These are phyloP conservation scores for Cercospora beticola DNA, from an alignment of 2,329 filamentous ascomycete species.

Conservation along the genomic window DNA sequence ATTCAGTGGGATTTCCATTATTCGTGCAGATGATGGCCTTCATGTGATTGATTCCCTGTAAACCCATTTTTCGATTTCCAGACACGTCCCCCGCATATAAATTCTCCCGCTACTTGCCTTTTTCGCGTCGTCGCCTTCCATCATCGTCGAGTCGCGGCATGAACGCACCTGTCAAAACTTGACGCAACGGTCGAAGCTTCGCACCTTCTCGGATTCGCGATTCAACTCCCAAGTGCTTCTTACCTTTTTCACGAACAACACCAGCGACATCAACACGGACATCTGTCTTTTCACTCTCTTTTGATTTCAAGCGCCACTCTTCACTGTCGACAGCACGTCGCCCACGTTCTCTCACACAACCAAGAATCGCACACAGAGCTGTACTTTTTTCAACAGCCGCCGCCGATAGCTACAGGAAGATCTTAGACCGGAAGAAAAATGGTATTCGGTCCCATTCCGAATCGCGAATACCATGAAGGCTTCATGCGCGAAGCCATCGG, in stretches of 20 bases:
- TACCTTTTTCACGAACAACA: not conserved
- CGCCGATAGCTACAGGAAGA: not conserved
- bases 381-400: not conserved
- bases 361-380: not conserved
- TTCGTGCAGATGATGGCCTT: not conserved
- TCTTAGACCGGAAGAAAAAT: conserved; percentile 16
- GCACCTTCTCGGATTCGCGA: conserved; percentile 3
- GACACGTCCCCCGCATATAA: not conserved
- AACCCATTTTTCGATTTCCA: not conserved
- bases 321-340: not conserved
- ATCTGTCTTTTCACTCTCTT: not conserved
- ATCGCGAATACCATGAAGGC: conserved; percentile 52
- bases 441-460: conserved; percentile 39
- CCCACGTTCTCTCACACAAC: not conserved
- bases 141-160: not conserved
- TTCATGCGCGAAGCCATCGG: conserved; percentile 85
- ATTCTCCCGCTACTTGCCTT: not conserved
- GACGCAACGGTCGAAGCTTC: not conserved
- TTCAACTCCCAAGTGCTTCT: not conserved
- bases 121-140: not conserved
- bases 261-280: not conserved
- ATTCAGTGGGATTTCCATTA: not conserved
- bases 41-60: not conserved
- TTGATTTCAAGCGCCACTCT: not conserved
- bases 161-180: not conserved